Base-by-base conservation (phyloP, 345 rosid genomes). In the Erodium maritimum region DNA sequence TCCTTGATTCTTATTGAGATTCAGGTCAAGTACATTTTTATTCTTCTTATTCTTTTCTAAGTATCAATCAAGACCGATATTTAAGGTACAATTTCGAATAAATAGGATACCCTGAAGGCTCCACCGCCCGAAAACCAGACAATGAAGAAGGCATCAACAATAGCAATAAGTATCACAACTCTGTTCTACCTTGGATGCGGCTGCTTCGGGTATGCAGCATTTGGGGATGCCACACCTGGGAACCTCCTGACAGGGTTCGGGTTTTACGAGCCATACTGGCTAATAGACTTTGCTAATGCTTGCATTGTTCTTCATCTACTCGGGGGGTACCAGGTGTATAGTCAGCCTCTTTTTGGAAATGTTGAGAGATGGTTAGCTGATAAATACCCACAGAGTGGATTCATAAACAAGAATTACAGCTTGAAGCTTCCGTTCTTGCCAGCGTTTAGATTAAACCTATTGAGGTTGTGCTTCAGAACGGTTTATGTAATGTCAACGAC, bases 191-290 rank as follows among this genome's bases (percentile, higher is more conserved):
- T 75, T 21, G 61, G 62, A 21, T 77, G 80, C 56, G 78, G 78
- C 48, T 65, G 80, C n/a, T 73, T 77, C 37, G 85, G 85, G 16
- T 80, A 80, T 66, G 85, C 83, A 16, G 86, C 86, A 4, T 78
- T 81, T 12, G 86, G 86, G 25, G 68, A 81, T 0, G 50, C 33
- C 11, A 76, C 82, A 0, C 83, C 83, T 0, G 83, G 86, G 55
- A 81, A 81, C 60, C 68, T 81, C 29, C 56, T 81, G 51, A 81
- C 83, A 1, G 83, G 83, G 0, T 75, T 80, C n/a, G 82, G 82
- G 23, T 78, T 76, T 66, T 73, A 67, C 3, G 81, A 78, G 56
- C 79, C 83, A 0, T 78, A 66, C 21, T 81, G 86, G 86, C 79
- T 81, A 16, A 50, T 81, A 5, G 79, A 78, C 61, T 62, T 81